Percentiles rank a stretch among this genome's conserved stretches.
Evolutionary conservation across 2,329 filamentous ascomycete genomes (phyloP).

Genomic region (Trichoderma arundinaceum): DNA sequence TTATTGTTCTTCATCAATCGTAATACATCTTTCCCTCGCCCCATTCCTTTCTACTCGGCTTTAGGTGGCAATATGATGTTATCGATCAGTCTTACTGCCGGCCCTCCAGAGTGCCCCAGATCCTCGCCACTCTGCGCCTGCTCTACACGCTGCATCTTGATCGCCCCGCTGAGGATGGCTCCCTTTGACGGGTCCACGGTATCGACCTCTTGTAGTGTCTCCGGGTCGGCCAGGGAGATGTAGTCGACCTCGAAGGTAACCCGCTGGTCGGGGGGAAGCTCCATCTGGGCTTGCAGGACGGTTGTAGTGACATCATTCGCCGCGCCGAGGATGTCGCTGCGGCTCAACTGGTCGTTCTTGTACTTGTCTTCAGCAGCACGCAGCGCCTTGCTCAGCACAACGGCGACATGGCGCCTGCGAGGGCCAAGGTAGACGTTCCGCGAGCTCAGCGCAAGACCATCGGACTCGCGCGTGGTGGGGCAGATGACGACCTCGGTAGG

Average conservation of each 20-base stretch:
- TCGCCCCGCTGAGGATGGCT: slow-evolving; percentile 84
- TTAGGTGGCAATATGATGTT: slow-evolving; percentile 73
- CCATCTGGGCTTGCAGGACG: slow-evolving; percentile 65
- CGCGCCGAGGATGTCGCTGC: slow-evolving; percentile 72
- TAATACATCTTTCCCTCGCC: neutral
- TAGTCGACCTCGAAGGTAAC: slow-evolving; percentile 87
- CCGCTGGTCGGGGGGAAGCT: slow-evolving; percentile 63
- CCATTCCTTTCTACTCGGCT: slow-evolving; percentile 39
- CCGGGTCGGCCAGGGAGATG: slow-evolving; percentile 85
- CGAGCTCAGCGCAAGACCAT: slow-evolving; percentile 89
- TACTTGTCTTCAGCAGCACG: slow-evolving; percentile 73
- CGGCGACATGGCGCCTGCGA: slow-evolving; percentile 72
- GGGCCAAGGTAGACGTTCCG: slow-evolving; percentile 90
- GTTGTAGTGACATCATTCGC: slow-evolving; percentile 66
- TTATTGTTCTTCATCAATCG: slow-evolving; percentile 16
- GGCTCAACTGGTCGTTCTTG: slow-evolving; percentile 54
- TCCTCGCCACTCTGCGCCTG: slow-evolving; percentile 72
- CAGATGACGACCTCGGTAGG: slow-evolving; percentile 75
- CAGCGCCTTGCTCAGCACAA: slow-evolving; percentile 73
- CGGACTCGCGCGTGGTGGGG: slow-evolving; percentile 74
- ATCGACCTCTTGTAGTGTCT: slow-evolving; percentile 79
- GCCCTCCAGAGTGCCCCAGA: slow-evolving; percentile 72
- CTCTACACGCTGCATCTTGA: slow-evolving; percentile 87
- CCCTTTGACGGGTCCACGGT: slow-evolving; percentile 71
- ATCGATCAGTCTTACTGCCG: slow-evolving; percentile 86